Evolutionary conservation across 108 stramenopile species (phyloP).

Genomic region (Cyclotella choctawhatcheeana): DNA sequence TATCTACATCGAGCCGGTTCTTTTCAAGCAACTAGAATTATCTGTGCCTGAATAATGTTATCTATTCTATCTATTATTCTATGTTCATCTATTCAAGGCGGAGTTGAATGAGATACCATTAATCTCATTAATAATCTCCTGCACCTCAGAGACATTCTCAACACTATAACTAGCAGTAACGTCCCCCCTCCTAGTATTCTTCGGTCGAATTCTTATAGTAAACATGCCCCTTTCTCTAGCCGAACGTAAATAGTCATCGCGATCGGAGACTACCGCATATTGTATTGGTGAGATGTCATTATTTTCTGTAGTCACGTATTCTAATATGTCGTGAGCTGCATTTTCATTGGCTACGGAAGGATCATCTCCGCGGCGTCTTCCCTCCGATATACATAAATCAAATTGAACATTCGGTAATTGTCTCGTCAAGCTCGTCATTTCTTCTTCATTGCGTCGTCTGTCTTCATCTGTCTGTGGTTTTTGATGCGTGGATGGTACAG

Average conservation of each 20-base stretch:
- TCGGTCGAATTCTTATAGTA: constrained; percentile 68
- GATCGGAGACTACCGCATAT: constrained; percentile 72
- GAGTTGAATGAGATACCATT: constrained; percentile 87
- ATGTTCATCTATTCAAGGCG: constrained; percentile 45
- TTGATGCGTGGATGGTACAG: constrained; percentile 45
- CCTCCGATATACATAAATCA: constrained; percentile 46
- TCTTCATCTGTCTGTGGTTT: constrained; percentile 42
- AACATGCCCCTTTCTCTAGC: constrained; percentile 78
- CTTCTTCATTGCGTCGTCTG: constrained; percentile 17
- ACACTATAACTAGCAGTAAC: constrained; percentile 78
- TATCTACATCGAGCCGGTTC: too few relatives aligned
- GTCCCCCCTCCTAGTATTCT: constrained; percentile 74
- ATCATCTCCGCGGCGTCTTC: constrained; percentile 39
- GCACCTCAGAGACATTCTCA: constrained; percentile 58
- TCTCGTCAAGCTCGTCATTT: constrained; percentile 61
- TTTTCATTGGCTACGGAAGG: constrained; percentile 40
- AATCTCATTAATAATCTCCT: constrained; percentile 83
- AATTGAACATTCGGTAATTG: constrained; percentile 68
- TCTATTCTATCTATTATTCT: background rate
- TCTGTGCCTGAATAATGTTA: background rate
- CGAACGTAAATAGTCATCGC: constrained; percentile 74
- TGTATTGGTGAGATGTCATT: constrained; percentile 32
- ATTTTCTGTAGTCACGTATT: constrained; percentile 28
- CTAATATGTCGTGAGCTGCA: constrained; percentile 47
- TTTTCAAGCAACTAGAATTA: background rate